Evolutionary conservation across 805 yeast species (phyloP).

Genomic region (Candida insectorum): DNA sequence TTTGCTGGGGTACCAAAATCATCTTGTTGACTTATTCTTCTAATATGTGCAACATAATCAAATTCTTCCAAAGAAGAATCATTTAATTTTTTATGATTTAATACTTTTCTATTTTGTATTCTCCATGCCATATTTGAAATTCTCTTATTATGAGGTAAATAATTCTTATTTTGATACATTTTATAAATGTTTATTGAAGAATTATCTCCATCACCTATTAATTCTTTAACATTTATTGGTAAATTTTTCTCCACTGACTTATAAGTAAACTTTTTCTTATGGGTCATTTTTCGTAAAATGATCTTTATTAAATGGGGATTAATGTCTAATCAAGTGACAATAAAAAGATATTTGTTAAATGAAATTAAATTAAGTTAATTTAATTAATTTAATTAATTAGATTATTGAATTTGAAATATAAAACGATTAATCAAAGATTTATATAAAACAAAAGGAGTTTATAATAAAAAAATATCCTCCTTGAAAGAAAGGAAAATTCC

Average conservation of each 20-base stretch:
- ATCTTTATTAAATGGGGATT: no score
- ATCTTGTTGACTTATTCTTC: constrained; percentile 39
- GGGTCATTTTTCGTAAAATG: constrained; percentile 2
- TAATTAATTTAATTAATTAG: no score
- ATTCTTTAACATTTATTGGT: constrained; percentile 15
- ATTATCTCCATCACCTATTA: constrained; percentile 32
- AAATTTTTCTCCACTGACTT: constrained; percentile 10
- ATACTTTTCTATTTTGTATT: constrained; percentile 35
- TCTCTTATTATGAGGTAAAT: constrained; percentile 40
- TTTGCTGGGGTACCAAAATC: constrained; percentile 3
- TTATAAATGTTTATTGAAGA: constrained; percentile 33
- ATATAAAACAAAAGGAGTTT: no score
- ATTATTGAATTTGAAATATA: no score
- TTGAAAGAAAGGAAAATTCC: no score
- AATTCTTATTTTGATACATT: constrained; percentile 40
- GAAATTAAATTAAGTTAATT: no score
- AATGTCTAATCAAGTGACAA: no score
- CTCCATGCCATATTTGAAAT: constrained; percentile 45
- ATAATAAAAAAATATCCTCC: no score
- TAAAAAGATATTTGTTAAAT: no score
- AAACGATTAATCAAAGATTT: no score
- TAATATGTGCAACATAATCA: constrained; percentile 45
- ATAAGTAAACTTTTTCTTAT: constrained; percentile 12
- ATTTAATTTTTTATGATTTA: not conserved
- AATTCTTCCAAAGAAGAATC: constrained; percentile 37